These are phyloP conservation scores for Euptelea pleiosperma DNA, from an alignment of 164 flowering plant genomes.

Conservation along the genomic window DNA sequence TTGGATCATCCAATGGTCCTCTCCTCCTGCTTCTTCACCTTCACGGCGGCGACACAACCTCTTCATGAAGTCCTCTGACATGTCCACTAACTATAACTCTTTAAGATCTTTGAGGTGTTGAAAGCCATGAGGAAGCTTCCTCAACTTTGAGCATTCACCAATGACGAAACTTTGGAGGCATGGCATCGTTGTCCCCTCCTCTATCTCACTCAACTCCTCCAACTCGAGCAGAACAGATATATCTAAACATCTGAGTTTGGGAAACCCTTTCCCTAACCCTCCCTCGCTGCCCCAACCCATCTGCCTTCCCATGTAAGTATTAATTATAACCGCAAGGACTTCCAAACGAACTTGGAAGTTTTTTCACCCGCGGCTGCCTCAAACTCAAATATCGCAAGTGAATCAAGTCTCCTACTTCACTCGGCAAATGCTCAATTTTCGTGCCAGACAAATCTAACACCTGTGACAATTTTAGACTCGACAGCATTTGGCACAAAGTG, in stretches of 20 bases:
- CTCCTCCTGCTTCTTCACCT: too few species aligned
- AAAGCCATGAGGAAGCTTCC: neutral
- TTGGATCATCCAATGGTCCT: too few species aligned
- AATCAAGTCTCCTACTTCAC: constrained; percentile 7
- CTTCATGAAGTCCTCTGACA: too few species aligned
- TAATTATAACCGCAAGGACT: neutral
- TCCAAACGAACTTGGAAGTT: neutral
- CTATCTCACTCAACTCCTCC: neutral
- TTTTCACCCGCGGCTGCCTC: neutral
- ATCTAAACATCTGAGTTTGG: neutral
- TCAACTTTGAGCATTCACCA: neutral
- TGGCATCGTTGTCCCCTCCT: too few species aligned
- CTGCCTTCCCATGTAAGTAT: neutral
- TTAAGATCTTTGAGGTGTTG: neutral
- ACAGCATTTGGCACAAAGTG: too few species aligned
- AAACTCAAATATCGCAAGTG: constrained; percentile 14
- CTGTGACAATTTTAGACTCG: neutral
- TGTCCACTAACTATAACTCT: too few species aligned
- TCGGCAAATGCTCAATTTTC: constrained; percentile 7
- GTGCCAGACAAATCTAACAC: constrained; percentile 7
- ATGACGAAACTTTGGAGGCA: neutral
- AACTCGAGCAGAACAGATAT: neutral
- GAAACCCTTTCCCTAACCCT: neutral
- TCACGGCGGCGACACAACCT: too few species aligned
- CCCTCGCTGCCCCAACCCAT: neutral